phyloP scores from a whole-genome alignment of 2,329 filamentous ascomycete species.

The Ceratocystis eucalypticola region DNA sequence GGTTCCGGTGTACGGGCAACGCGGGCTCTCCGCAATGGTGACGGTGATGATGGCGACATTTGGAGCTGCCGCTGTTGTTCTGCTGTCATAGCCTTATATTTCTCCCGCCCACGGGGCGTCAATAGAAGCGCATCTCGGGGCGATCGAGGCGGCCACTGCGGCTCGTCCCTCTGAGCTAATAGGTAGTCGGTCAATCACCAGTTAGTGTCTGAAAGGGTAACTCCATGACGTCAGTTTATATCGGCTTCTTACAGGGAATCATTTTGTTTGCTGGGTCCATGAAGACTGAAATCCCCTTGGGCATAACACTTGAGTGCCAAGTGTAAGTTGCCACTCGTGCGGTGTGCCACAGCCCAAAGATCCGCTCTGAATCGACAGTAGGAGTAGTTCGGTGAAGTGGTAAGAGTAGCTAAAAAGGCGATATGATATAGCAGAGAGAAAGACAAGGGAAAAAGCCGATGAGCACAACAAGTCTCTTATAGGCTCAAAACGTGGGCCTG shows the following conservation, averaged over 20 bases:
- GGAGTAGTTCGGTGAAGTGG: not conserved
- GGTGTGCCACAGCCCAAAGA: not conserved
- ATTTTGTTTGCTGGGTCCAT: conserved; percentile 18
- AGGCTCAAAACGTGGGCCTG: no score
- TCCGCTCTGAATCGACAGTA: not conserved
- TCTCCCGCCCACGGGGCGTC: conserved; percentile 67
- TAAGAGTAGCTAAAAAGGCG: not conserved
- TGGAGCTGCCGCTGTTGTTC: conserved; percentile 40
- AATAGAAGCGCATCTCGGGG: conserved; percentile 50
- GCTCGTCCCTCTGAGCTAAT: conserved; percentile 28
- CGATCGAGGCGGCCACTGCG: conserved; percentile 54
- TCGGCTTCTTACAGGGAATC: conserved; percentile 14
- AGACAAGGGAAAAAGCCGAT: not conserved
- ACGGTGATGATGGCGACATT: conserved; percentile 54
- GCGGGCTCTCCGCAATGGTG: conserved; percentile 34
- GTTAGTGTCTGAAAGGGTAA: not conserved
- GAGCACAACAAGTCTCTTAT: not conserved
- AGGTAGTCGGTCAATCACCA: conserved; percentile 9
- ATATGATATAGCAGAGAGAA: not conserved
- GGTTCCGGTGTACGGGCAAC: conserved; percentile 14
- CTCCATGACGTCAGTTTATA: conserved; percentile 9
- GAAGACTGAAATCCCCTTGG: conserved; percentile 15
- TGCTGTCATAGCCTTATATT: conserved; percentile 33
- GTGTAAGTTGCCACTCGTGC: not conserved
- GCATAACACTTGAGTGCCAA: conserved; percentile 5